phyloP scores from a whole-genome alignment of 1,139 yeast genomes.

The Kurtzmaniella quercitrusa region DNA sequence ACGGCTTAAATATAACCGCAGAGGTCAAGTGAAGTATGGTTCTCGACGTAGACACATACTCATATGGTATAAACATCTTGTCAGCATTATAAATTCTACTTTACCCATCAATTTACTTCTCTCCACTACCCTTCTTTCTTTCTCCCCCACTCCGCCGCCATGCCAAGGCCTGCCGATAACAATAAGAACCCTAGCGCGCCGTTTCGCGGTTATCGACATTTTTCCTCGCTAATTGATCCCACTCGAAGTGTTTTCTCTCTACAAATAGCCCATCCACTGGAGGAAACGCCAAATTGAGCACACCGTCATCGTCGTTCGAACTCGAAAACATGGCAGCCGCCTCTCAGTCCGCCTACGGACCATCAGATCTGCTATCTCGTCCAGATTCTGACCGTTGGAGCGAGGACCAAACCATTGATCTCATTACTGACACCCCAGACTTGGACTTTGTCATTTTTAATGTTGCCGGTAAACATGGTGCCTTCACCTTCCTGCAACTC shows the following conservation, averaged over 20 bases:
- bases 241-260: not conserved
- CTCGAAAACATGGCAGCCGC: slow-evolving; percentile 2
- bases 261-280: not conserved
- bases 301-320: slow-evolving; percentile 1
- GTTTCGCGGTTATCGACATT: too few relatives aligned
- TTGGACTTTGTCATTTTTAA: slow-evolving; percentile 6
- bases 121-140: too few relatives aligned
- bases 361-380: not conserved
- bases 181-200: too few relatives aligned
- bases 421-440: not conserved
- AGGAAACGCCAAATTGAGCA: slow-evolving; percentile 1
- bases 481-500: slow-evolving; percentile 31
- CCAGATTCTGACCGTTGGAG: slow-evolving; percentile 10
- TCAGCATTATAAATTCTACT: too few relatives aligned
- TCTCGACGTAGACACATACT: too few relatives aligned
- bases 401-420: not conserved
- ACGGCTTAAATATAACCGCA: too few relatives aligned
- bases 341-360: not conserved
- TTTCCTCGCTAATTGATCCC: too few relatives aligned
- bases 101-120: too few relatives aligned
- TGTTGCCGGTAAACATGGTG: slow-evolving; percentile 11
- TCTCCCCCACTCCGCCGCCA: too few relatives aligned
- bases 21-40: too few relatives aligned
- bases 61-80: too few relatives aligned
- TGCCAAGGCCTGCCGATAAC: too few relatives aligned